These are phyloP conservation scores for Calendula officinalis DNA, from an alignment of 129 eudicot genomes.

Conservation along the genomic window DNA sequence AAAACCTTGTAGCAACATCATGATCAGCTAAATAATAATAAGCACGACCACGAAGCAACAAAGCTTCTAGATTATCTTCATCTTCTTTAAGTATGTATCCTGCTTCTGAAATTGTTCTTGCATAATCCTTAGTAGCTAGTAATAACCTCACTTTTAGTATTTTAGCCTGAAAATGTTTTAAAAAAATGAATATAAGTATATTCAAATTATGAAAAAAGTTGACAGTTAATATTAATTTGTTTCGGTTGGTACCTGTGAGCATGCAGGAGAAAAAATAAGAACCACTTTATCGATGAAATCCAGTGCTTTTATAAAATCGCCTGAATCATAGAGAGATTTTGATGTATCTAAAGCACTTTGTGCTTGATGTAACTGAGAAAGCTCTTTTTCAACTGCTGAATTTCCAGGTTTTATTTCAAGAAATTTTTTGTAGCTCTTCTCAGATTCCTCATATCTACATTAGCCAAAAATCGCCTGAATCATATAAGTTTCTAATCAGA, in stretches of 20 bases:
- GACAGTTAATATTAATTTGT: slow-evolving; percentile 6
- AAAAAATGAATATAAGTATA: slow-evolving; percentile 2
- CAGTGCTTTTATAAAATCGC: slow-evolving; percentile 68
- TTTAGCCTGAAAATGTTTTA: slow-evolving; percentile 57
- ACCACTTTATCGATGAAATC: slow-evolving; percentile 83
- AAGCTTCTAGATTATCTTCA: slow-evolving; percentile 76
- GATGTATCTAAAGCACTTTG: slow-evolving; percentile 74
- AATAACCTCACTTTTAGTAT: slow-evolving; percentile 73
- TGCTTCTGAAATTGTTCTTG: slow-evolving; percentile 82
- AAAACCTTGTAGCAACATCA: slow-evolving; percentile 86
- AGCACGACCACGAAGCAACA: slow-evolving; percentile 91
- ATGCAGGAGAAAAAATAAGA: slow-evolving; percentile 93
- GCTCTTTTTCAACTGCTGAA: slow-evolving; percentile 84
- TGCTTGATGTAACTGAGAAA: slow-evolving; percentile 85
- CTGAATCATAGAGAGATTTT: slow-evolving; percentile 47
- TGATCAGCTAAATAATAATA: slow-evolving; percentile 96
- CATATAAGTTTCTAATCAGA: slow-evolving; percentile 51
- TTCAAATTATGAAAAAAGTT: not conserved
- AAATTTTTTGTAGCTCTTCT: slow-evolving; percentile 68
- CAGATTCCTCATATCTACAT: slow-evolving; percentile 94
- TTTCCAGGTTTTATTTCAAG: slow-evolving; percentile 81
- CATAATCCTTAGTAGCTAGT: slow-evolving; percentile 70
- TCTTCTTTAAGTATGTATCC: slow-evolving; percentile 88
- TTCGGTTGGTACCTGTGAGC: slow-evolving; percentile 55
- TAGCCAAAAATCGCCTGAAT: slow-evolving; percentile 68